Evolutionary conservation across 225 moss, liverwort and hornwort genomes (phyloP).

Genomic region (Pleurozium schreberi): DNA sequence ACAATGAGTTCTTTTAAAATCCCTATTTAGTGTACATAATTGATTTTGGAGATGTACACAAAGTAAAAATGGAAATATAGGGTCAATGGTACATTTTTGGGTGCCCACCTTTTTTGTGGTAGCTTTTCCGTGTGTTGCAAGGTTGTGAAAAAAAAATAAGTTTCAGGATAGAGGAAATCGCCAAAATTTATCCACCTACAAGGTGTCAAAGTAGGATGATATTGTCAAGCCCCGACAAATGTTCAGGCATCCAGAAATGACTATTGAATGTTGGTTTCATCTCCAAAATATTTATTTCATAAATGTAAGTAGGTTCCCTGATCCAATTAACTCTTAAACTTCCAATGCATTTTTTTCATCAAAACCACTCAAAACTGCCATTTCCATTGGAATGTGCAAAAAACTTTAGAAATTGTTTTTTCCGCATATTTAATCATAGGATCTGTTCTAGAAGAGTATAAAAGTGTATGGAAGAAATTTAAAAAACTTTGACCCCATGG

Average conservation of each 20-base stretch:
- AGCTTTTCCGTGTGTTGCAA: too few species aligned
- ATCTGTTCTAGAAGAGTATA: too few species aligned
- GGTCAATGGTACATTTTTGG: too few species aligned
- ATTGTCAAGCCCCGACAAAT: not conserved
- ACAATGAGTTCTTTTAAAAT: too few species aligned
- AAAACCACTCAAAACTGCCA: not conserved
- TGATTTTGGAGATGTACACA: too few species aligned
- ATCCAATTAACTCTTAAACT: not conserved
- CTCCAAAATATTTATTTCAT: not conserved
- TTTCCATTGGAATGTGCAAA: not conserved
- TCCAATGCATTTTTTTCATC: not conserved
- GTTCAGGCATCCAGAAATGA: rapidly evolving
- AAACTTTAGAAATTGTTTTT: not conserved
- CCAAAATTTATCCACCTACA: not conserved
- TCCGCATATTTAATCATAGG: too few species aligned
- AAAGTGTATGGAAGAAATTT: not conserved
- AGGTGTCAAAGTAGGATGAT: not conserved
- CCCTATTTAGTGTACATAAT: too few species aligned
- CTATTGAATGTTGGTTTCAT: not conserved
- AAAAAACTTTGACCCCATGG: not conserved
- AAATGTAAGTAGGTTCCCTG: not conserved
- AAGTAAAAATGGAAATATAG: too few species aligned
- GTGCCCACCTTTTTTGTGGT: too few species aligned
- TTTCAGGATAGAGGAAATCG: not conserved
- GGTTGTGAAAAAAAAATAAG: not conserved